Conservation (phyloP, 2,329 filamentous ascomycete genomes). For the Diaporthe australafricana region DNA sequence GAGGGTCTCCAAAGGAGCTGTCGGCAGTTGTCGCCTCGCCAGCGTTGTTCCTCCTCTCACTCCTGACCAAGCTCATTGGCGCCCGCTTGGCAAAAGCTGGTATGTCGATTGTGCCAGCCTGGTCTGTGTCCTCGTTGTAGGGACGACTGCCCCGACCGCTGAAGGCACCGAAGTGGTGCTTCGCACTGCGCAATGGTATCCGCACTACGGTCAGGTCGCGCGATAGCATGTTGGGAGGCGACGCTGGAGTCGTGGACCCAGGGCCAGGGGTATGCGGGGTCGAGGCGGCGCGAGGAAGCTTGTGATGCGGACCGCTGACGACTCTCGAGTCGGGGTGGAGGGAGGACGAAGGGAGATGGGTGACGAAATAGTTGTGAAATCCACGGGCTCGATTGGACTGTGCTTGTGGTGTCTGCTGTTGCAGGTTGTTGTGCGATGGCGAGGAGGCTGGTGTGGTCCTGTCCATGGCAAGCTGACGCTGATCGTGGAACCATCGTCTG, state of each 20-base stretch:
- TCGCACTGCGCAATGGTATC: conserved; percentile 91
- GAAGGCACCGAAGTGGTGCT: conserved; percentile 92
- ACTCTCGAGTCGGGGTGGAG: conserved; percentile 85
- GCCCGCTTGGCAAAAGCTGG: conserved; percentile 90
- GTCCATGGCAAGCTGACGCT: conserved; percentile 25
- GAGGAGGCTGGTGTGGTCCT: not conserved
- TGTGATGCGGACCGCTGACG: conserved; percentile 77
- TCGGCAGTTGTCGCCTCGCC: conserved; percentile 77
- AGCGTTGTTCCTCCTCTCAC: conserved; percentile 57
- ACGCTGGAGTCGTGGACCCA: conserved; percentile 68
- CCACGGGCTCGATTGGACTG: conserved; percentile 48
- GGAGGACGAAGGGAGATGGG: conserved; percentile 92
- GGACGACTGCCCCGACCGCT: conserved; percentile 83
- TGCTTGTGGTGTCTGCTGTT: conserved; percentile 20
- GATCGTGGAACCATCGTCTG: conserved; percentile 29
- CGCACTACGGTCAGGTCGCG: conserved; percentile 93
- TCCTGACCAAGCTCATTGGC: conserved; percentile 70
- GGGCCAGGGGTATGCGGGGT: conserved; percentile 75
- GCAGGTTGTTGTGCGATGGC: not conserved
- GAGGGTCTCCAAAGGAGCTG: conserved; percentile 86
- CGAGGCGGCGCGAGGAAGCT: conserved; percentile 86
- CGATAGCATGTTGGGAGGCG: conserved; percentile 68
- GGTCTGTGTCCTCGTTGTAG: conserved; percentile 94
- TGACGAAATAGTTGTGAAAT: conserved; percentile 98
- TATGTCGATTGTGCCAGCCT: conserved; percentile 92